Evolutionary conservation across 257 asterid species (phyloP), one percentile per base, ranked within the genome.

Genomic region (Vinca minor): DNA sequence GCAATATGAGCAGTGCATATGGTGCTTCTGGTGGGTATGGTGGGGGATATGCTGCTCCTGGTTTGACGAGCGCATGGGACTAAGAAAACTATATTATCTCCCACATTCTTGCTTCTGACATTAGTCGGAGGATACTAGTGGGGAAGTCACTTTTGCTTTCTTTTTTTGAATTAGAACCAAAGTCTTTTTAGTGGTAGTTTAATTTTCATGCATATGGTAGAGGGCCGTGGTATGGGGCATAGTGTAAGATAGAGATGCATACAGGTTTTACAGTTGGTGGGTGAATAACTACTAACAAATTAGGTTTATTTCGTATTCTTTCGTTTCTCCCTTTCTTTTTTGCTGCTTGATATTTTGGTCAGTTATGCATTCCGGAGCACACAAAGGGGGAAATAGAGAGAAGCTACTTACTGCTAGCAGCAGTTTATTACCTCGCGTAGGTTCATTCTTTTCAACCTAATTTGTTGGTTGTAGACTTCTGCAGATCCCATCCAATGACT

Each of bases 11-110:
- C 61, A 60, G 70, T 44, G 75, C 71, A 23, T 78, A 75, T 68
- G 73, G 72, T 49, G 69, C 68, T 21, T 39, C 76, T 6, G 83
- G 80, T 15, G 89, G 86, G 10, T 76, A 79, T 31, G 87, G 76
- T 63, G 78, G 87, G 59, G 84, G 78, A 1, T 78, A 82, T 65
- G 84, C 86, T 65, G 84, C 86, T 36, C 69, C 92, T 49, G 74
- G 85, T 4, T 78, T 82, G 74, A 69, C 96, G 15, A 88, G 96
- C 62, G 96, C 88, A 42, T 83, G 88, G 97, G 97, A 90, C 79
- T 90, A 74, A 80, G 62, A n/a, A 15, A 52, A 31, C 50, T 38
- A 31, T 38, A 20, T 13, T 59, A n/a, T 47, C 0, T 10, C 31
- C 62, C 68, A 20, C 4, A 4, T 32, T 71, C 64, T 46, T 7